phyloP scores from a whole-genome alignment of 495 filamentous ascomycete genomes.

The Chaetomium cochliodes region DNA sequence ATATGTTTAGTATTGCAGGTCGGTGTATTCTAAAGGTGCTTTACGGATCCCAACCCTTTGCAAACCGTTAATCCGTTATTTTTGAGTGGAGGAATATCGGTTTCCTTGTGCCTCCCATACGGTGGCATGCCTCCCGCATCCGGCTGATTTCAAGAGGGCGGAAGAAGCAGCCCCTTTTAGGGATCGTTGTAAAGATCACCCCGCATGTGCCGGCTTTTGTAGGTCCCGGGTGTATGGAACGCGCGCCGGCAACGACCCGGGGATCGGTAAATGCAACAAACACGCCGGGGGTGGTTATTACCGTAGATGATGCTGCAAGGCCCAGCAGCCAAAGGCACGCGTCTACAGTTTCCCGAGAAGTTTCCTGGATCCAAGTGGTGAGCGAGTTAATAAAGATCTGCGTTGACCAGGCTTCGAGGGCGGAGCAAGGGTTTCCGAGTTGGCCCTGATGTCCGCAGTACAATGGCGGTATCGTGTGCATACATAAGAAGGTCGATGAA shows the following conservation, averaged over 20 bases:
- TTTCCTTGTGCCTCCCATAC: background rate
- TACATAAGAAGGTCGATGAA: slow-evolving; percentile 5
- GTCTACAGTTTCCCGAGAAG: no score
- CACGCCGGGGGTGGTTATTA: background rate
- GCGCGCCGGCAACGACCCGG: background rate
- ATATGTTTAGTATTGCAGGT: no score
- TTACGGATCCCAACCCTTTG: no score
- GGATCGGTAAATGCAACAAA: background rate
- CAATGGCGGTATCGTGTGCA: slow-evolving; percentile 1
- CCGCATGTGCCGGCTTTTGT: slow-evolving; percentile 1
- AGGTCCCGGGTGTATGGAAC: slow-evolving; percentile 18
- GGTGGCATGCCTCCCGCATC: background rate
- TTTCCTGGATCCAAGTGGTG: background rate
- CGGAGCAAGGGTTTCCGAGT: slow-evolving; percentile 32
- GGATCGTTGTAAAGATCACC: background rate
- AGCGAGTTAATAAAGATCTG: slow-evolving; percentile 18
- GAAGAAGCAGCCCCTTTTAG: slow-evolving; percentile 23
- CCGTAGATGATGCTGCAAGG: background rate
- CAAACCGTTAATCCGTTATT: no score
- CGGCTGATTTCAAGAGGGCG: slow-evolving; percentile 27
- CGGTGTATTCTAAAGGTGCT: no score
- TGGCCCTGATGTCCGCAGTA: slow-evolving; percentile 13
- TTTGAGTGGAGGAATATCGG: background rate
- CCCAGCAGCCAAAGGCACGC: background rate
- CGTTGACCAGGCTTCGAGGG: slow-evolving; percentile 21